Conservation (phyloP, 139 green algal species). For the Ulvella scutata region DNA sequence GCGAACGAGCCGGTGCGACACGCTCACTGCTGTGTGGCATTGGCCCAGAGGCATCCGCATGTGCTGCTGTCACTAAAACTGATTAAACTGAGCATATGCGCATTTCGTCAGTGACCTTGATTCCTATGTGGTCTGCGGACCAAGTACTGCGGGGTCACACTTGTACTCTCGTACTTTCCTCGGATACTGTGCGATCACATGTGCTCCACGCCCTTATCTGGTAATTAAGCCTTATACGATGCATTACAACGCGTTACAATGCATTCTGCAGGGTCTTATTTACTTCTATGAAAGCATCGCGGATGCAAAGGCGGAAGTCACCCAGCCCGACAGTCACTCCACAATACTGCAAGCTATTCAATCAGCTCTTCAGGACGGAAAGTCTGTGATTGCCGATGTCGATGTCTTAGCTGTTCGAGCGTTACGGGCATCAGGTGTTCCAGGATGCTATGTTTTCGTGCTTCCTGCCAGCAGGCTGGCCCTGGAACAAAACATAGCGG, state of each 20-base stretch:
- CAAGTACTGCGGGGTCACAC: too few species aligned
- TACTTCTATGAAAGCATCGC: neutral
- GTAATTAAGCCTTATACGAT: too few species aligned
- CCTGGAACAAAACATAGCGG: neutral
- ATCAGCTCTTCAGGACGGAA: neutral
- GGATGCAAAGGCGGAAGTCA: neutral
- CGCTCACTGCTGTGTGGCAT: too few species aligned
- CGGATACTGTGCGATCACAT: too few species aligned
- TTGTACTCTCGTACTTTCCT: too few species aligned
- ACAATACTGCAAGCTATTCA: slow-evolving; percentile 3
- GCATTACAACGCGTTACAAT: too few species aligned
- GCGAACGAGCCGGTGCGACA: neutral
- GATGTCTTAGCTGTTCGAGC: neutral
- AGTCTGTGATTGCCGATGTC: neutral
- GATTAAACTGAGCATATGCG: too few species aligned
- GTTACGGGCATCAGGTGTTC: neutral
- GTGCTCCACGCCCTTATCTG: too few species aligned
- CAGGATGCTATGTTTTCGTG: neutral
- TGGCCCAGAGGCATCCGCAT: too few species aligned
- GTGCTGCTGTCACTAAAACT: too few species aligned
- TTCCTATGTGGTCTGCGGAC: too few species aligned
- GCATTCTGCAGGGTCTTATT: neutral
- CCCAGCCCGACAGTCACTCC: neutral
- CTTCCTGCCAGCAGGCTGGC: neutral
- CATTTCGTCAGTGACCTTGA: too few species aligned